Evolutionary conservation across 257 asterid species (phyloP), one percentile per base, ranked within the genome.

Genomic region (Ilex aquifolium): DNA sequence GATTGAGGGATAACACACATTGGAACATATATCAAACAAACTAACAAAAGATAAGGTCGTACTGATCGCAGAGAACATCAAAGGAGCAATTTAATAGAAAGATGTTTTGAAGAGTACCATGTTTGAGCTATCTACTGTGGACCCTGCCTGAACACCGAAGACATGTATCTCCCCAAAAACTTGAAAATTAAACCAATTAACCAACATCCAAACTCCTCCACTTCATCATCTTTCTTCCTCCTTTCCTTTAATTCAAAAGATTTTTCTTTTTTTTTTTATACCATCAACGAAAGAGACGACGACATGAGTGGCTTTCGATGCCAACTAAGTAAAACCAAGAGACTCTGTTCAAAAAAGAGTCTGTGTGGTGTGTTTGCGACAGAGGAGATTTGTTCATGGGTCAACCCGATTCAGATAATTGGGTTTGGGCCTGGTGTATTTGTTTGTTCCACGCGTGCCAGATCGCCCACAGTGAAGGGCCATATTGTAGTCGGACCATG

Each of bases 121-220:
- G 73, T 67, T 77, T 83, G 86, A 74, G 30, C 80, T 75, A 55
- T 80, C 96, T 58, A 79, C 85, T 62, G 78, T 80, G 40, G 97
- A 44, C 81, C 84, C 81, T 57, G 27, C 27, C 27, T 21, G 27
- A 21, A 21, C 27, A 21, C 27, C 27, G 88, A 32, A 57, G 94
- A 71, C 67, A 88, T 67, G 71, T 94, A 91, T 17, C 87, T 74
- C 11, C 95, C 87, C 44, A 88, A 68, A 59, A 84, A 77, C 57
- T 80, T 76, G 66, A 59, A 84, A 77, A 55, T 80, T 76, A 74
- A 86, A 75, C 75, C 77, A 21, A 21, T 78, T 68, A 79, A 64
- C 88, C 96, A 88, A 64, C 94, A 79, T 10, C 87, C 64, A n/a
- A 72, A 65, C 60, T 57, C 83, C 62, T 56, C 83, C 63, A 56